phyloP scores from a whole-genome alignment of 345 rosid genomes.

The Cardamine occulta region DNA sequence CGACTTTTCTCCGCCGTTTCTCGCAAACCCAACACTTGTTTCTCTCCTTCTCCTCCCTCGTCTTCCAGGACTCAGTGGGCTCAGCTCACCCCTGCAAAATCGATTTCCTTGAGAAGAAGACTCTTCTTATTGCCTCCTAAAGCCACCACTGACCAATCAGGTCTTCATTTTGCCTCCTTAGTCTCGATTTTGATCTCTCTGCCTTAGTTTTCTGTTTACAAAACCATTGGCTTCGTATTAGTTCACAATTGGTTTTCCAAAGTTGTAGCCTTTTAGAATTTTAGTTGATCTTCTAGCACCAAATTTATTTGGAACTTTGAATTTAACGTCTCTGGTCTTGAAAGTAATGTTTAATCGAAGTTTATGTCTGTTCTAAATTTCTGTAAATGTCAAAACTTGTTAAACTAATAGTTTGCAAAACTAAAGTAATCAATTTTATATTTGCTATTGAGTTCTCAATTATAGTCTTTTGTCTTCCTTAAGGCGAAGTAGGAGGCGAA shows the following conservation, averaged over 20 bases:
- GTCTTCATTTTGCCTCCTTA: not conserved
- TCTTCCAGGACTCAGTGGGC: conserved; percentile 18
- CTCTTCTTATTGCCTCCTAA: conserved; percentile 51
- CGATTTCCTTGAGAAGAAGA: conserved; percentile 43
- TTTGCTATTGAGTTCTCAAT: not conserved
- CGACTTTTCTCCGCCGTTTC: conserved; percentile 34
- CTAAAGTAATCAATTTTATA: not conserved
- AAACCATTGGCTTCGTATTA: not conserved
- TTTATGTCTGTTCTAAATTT: not conserved
- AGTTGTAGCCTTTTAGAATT: conserved; percentile 13
- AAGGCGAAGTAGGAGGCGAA: conserved; percentile 52
- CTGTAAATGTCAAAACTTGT: not conserved
- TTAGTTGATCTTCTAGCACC: not conserved
- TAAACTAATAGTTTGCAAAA: not conserved
- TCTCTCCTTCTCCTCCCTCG: conserved; percentile 5
- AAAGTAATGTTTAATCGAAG: not conserved
- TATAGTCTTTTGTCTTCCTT: not conserved
- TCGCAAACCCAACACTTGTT: conserved; percentile 29
- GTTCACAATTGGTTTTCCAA: not conserved
- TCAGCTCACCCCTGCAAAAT: conserved; percentile 16
- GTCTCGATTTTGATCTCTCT: not conserved
- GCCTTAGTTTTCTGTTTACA: not conserved
- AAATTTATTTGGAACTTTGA: not conserved
- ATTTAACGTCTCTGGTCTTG: not conserved
- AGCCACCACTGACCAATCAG: conserved; percentile 82